Evolutionary conservation across 768 basidiomycete genomes (phyloP).

Genomic region (Mycena kentingensis): DNA sequence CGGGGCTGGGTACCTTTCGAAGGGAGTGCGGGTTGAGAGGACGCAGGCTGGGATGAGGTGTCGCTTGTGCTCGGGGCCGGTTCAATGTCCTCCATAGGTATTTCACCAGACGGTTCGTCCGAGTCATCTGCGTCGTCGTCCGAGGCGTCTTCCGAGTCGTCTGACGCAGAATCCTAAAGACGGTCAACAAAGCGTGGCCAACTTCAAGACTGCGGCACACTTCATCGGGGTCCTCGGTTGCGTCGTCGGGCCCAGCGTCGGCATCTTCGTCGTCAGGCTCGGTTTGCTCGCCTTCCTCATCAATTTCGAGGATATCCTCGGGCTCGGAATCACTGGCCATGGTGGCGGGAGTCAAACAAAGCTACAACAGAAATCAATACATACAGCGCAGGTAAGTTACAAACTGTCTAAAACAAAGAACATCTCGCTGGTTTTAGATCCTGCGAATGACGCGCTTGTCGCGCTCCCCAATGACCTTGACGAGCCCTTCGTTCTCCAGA

Average conservation of each 20-base stretch:
- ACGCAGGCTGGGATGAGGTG: conserved; percentile 25
- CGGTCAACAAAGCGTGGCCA: neutral
- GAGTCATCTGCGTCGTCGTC: conserved; percentile 51
- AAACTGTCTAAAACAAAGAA: neutral
- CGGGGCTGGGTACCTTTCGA: no score
- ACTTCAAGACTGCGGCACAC: conserved; percentile 43
- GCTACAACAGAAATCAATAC: neutral
- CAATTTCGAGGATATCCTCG: conserved; percentile 55
- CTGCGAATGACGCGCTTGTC: conserved; percentile 79
- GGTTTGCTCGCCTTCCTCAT: conserved; percentile 60
- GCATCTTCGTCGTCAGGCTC: conserved; percentile 57
- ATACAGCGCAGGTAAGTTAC: conserved; percentile 6
- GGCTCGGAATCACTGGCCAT: conserved; percentile 70
- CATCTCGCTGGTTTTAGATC: conserved; percentile 47
- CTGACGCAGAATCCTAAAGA: conserved; percentile 56
- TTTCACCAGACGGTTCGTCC: conserved; percentile 40
- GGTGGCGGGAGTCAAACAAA: conserved; percentile 5
- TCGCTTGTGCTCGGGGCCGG: conserved; percentile 27
- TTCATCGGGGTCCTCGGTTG: conserved; percentile 67
- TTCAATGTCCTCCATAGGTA: conserved; percentile 28
- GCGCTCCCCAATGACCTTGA: conserved; percentile 86
- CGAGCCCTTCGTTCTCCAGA: conserved; percentile 81
- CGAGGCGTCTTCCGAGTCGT: conserved; percentile 59
- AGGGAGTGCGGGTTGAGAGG: no score
- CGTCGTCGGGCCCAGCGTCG: conserved; percentile 53